These are phyloP conservation scores for Lachnellula suecica DNA, from an alignment of 2,329 filamentous ascomycete species.

Conservation along the genomic window DNA sequence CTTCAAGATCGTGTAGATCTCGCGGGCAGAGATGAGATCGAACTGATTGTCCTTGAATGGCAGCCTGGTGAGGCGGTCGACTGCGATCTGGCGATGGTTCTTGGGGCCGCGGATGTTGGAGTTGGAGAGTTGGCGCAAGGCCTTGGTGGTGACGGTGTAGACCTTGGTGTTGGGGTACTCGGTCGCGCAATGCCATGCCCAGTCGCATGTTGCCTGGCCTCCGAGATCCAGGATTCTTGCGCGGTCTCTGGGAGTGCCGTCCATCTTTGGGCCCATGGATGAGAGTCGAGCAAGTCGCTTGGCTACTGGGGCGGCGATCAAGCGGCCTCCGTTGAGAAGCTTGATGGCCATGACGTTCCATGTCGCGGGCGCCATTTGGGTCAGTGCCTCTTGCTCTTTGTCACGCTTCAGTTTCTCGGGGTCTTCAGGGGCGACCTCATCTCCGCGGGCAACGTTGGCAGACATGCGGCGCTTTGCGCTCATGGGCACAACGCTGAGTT, in stretches of 20 bases:
- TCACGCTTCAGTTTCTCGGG: constrained; percentile 64
- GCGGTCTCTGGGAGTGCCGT: constrained; percentile 49
- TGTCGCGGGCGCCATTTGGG: constrained; percentile 62
- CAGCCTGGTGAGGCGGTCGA: constrained; percentile 74
- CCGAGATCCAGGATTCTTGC: constrained; percentile 81
- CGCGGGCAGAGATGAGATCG: constrained; percentile 86
- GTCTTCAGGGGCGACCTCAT: constrained; percentile 62
- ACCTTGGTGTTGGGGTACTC: constrained; percentile 84
- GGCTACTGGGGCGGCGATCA: constrained; percentile 63
- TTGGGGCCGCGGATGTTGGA: constrained; percentile 76
- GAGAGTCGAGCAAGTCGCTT: constrained; percentile 59
- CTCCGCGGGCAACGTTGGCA: constrained; percentile 71
- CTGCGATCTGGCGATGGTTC: constrained; percentile 83
- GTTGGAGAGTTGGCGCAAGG: constrained; percentile 68
- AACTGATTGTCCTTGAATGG: constrained; percentile 87
- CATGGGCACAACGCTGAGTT: constrained; percentile 68
- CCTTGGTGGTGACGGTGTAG: constrained; percentile 80
- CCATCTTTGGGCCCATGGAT: constrained; percentile 43
- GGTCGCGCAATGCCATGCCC: constrained; percentile 91
- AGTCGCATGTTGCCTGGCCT: constrained; percentile 82
- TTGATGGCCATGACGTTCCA: constrained; percentile 64
- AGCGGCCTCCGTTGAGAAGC: constrained; percentile 61
- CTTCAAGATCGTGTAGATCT: constrained; percentile 82
- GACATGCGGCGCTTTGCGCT: constrained; percentile 70
- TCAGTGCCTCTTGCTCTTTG: constrained; percentile 77